These are phyloP conservation scores for Monilinia fructicola DNA, from an alignment of 2,329 filamentous ascomycete genomes.

Conservation along the genomic window DNA sequence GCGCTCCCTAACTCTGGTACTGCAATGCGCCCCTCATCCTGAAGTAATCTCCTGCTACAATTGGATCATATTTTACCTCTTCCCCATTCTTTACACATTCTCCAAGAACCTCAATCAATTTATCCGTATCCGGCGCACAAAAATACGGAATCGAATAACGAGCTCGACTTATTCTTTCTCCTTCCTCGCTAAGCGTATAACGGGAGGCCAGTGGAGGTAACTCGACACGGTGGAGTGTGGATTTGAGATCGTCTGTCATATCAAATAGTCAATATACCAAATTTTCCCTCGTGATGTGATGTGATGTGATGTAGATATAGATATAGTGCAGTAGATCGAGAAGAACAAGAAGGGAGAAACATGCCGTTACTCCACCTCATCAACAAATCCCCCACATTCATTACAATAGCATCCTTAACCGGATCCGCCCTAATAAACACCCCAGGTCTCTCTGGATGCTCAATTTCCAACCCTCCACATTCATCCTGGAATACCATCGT, in stretches of 20 bases:
- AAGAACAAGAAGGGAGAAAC: conserved; percentile 20
- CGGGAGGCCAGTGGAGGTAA: conserved; percentile 46
- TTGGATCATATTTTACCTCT: conserved; percentile 52
- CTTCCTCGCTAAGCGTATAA: conserved; percentile 39
- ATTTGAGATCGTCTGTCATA: conserved; percentile 48
- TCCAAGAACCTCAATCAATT: conserved; percentile 53
- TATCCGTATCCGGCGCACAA: conserved; percentile 50
- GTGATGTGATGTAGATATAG: no score
- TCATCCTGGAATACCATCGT: conserved; percentile 56
- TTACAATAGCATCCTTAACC: conserved; percentile 45
- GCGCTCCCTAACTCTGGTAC: conserved; percentile 25
- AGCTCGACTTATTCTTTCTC: conserved; percentile 48
- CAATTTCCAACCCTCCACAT: conserved; percentile 51
- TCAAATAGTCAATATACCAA: neutral
- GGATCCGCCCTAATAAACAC: conserved; percentile 46
- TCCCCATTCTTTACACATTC: conserved; percentile 46
- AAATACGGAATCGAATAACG: conserved; percentile 63
- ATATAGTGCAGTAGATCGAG: neutral
- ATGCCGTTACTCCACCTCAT: conserved; percentile 52
- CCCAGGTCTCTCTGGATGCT: conserved; percentile 44
- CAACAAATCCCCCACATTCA: conserved; percentile 52
- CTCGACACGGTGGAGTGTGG: conserved; percentile 54
- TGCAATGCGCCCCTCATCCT: conserved; percentile 34
- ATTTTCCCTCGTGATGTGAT: neutral
- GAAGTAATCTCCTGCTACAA: conserved; percentile 33